A percentile compares a stretch with the other conserved stretches of the same genome.
Evolutionary conservation across 2,329 filamentous ascomycete genomes (phyloP).

Genomic region (Ustilaginoidea virens): DNA sequence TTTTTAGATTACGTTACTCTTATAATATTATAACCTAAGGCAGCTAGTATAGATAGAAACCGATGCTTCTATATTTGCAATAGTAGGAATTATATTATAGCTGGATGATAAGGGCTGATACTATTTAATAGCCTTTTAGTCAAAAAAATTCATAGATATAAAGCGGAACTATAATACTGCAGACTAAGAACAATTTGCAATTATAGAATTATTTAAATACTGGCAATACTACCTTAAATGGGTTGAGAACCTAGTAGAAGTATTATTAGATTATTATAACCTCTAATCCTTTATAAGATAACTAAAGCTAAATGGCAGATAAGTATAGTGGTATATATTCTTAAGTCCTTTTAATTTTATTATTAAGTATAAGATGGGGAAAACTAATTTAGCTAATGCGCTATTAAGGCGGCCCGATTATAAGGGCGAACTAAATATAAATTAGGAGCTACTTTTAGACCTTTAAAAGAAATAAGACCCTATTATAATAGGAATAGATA

Average conservation of each 20-base stretch:
- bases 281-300: slow-evolving; percentile 3
- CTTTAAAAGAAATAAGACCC: neutral
- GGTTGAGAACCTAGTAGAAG: neutral
- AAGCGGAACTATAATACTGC: neutral
- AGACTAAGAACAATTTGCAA: neutral
- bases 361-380: slow-evolving; percentile 1
- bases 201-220: slow-evolving; percentile 6
- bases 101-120: neutral
- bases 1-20: neutral
- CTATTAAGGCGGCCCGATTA: neutral
- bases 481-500: neutral
- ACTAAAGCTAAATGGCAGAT: slow-evolving; percentile 1
- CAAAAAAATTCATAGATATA: neutral
- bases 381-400: neutral
- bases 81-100: neutral
- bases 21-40: neutral
- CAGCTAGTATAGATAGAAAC: neutral
- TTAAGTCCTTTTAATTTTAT: slow-evolving; percentile 3
- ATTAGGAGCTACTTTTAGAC: neutral
- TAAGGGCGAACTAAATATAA: neutral
- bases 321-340: slow-evolving; percentile 1
- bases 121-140: neutral
- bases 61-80: neutral
- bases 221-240: slow-evolving; percentile 7
- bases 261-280: slow-evolving; percentile 2